Base-by-base conservation (phyloP, 176 grass and related monocot species). In the Panicum miliaceum region DNA sequence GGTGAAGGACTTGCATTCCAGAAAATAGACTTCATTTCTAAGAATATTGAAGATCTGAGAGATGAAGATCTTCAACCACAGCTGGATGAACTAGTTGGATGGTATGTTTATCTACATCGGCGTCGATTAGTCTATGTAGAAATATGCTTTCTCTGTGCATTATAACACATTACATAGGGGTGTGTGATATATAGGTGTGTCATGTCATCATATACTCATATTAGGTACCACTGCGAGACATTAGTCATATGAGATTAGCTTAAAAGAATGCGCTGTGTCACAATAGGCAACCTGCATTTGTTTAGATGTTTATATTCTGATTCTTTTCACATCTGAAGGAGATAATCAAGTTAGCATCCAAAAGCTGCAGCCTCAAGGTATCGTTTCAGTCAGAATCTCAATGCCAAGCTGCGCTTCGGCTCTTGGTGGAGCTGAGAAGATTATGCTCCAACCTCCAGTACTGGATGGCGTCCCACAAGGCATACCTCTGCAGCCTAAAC, bases 1-100 rank as follows among this genome's bases (percentile, higher is more conserved):
- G 22, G 81, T 97, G 45, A 94, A 94, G 82, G 94, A 92, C 51
- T 68, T 97, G 58, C 94, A 89, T 16, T 94, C 90, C 14, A 94
- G 15, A 92, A 85, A 86, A 94, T 97, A 35, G 42, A 90, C 50
- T 87, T 84, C 29, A 89, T 97, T 84, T 92, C 92, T 48, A 86
- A 50, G 58, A 92, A 60, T 20, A 94, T 94, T 73, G 69, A 97
- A 76, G 88, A 97, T 25, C 67, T 89, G 51, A 94, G 94, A 78
- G 94, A 94, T 65, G 92, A 87, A 80, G 81, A 97, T 64, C 90
- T 97, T 82, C 90, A 94, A 70, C 74, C 88, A 36, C 86, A 91
- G 68, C 54, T 97, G 63, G 90, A 97, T 38, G 86, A 92, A 78
- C 66, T 97, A 68, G 87, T 92, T 51, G 84, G 81, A 64, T 68